Evolutionary conservation across 23 red algal genomes (phyloP), one percentile per base, ranked within the genome.

Genomic region (Cyanidioschyzon merolae): DNA sequence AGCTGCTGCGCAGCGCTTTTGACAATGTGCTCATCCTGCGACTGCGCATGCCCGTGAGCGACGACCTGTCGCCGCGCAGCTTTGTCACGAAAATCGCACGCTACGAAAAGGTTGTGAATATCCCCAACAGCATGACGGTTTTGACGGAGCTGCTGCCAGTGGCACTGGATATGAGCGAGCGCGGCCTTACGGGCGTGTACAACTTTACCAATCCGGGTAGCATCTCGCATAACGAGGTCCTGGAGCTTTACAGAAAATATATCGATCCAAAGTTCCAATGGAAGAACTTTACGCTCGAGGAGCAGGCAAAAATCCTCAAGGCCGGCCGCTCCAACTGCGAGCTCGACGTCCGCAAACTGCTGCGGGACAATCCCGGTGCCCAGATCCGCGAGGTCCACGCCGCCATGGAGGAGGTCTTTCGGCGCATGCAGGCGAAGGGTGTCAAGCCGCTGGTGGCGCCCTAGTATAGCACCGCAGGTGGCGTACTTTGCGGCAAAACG

Each of bases 231-330:
- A 77, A 77, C 38, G 12, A 77, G 29, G 75, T 77, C 12, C 75
- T 77, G 75, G 54, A 3, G 75, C 75, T 77, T 7, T 77, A 77
- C 54, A 29, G 29, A 32, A n/a, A 77, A 34, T 77, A 77, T 36
- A 77, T 77, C 54, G 75, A 77, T 36, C 75, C 75, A 36, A 3
- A 36, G n/a, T 77, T 77, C 29, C 18, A n/a, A 3, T 77, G 75
- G 75, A 77, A 77, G 75, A 77, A 77, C 29, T 77, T 77, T 26
- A 77, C 41, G n/a, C 54, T 77, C 15, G 75, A 77, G 29, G 75
- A 77, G 54, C 75, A 77, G 75, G 75, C 75, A 3, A 40, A 77
- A 77, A 77, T 77, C 26, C 75, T 77, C 75, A 77, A 77, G 38
- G 75, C 75, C 29, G 75, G 75, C 29, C 75, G 75, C 54, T 77